These are phyloP conservation scores for Gonium pectorale DNA, from an alignment of 139 green algal species.

Conservation along the genomic window DNA sequence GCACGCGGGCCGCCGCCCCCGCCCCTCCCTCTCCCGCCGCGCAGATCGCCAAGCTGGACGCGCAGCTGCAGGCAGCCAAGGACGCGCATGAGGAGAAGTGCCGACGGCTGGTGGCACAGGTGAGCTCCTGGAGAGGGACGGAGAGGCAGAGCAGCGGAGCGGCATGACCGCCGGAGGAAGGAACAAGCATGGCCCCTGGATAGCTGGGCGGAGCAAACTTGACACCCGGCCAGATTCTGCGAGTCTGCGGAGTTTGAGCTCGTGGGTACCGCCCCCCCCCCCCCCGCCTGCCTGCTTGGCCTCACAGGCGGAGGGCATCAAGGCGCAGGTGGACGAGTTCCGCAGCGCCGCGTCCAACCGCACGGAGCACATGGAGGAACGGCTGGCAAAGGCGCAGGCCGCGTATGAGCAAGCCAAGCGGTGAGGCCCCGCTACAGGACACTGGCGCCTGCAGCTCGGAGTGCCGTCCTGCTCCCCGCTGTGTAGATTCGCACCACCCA, in stretches of 20 bases:
- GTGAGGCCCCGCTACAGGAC: slow-evolving; percentile 48
- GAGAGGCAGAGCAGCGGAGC: no score
- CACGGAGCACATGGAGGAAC: slow-evolving; percentile 66
- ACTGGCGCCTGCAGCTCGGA: no score
- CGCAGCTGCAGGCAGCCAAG: slow-evolving; percentile 55
- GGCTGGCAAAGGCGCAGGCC: slow-evolving; percentile 27
- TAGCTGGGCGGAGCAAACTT: no score
- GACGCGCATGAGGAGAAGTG: slow-evolving; percentile 68
- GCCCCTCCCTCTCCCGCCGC: not conserved
- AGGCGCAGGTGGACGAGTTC: slow-evolving; percentile 61
- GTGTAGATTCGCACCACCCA: no score
- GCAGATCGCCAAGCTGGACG: slow-evolving; percentile 71
- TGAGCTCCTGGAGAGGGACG: no score
- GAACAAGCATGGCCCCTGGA: no score
- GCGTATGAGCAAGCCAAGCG: slow-evolving; percentile 68
- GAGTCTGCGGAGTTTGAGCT: no score
- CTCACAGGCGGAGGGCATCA: slow-evolving; percentile 25
- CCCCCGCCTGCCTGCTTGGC: no score
- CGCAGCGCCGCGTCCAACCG: slow-evolving; percentile 53
- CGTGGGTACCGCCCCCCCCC: no score
- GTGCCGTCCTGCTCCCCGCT: no score
- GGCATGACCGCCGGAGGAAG: no score
- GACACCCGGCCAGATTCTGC: no score
- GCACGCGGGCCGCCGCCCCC: not conserved
- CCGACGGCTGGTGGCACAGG: slow-evolving; percentile 54